phyloP scores from a whole-genome alignment of 768 basidiomycete genomes.

The Mycena vulgaris region DNA sequence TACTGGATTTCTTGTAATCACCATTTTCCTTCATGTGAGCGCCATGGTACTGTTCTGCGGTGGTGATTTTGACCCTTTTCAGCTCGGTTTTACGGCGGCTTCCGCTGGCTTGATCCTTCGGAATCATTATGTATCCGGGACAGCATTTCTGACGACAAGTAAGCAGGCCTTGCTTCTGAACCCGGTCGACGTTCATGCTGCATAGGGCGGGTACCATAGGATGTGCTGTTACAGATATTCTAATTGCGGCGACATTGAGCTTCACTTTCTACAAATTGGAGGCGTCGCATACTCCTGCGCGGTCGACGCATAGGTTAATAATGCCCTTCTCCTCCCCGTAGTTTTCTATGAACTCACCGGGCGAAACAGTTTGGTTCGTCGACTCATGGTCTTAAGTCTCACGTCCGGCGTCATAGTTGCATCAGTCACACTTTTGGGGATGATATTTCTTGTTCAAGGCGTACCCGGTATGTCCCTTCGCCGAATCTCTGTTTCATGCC shows the following conservation, averaged over 20 bases:
- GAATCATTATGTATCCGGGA: not conserved
- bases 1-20: slow-evolving; percentile 15
- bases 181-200: not conserved
- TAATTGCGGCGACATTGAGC: not conserved
- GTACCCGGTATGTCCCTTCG: not conserved
- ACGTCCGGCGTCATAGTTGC: slow-evolving; percentile 19
- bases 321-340: not conserved
- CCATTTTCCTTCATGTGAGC: slow-evolving; percentile 20
- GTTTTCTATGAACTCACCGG: not conserved
- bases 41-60: not conserved
- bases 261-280: not conserved
- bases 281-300: not conserved
- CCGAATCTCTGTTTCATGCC: not conserved
- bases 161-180: not conserved
- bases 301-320: not conserved
- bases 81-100: not conserved
- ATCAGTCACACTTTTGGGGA: not conserved
- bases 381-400: not conserved
- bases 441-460: not conserved
- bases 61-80: not conserved
- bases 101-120: not conserved
- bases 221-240: slow-evolving; percentile 15
- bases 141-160: not conserved
- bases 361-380: slow-evolving; percentile 6
- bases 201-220: slow-evolving; percentile 5